A percentile compares a stretch with the other conserved stretches of the same genome.
Evolutionary conservation across 768 basidiomycete genomes (phyloP).

Genomic region (Leccinum subtestaceum): DNA sequence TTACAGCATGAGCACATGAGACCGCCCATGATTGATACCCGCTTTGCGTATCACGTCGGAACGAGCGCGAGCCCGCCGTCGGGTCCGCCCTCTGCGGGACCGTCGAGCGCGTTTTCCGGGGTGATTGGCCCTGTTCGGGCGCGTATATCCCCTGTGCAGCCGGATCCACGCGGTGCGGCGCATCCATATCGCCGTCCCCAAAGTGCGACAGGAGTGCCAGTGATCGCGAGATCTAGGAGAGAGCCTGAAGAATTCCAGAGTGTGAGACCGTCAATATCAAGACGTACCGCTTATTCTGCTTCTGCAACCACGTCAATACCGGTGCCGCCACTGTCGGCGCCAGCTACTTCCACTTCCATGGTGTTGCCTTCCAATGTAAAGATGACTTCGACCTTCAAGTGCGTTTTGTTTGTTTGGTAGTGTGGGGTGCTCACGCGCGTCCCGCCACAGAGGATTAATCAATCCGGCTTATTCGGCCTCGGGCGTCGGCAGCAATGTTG

Average conservation of each 20-base stretch:
- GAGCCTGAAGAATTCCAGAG: conserved; percentile 24
- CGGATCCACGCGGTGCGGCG: conserved; percentile 14
- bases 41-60: conserved; percentile 25
- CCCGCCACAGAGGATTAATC: conserved; percentile 21
- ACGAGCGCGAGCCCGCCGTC: conserved; percentile 31
- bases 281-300: conserved; percentile 14
- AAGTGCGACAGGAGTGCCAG: conserved; percentile 23
- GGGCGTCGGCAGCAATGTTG: conserved; percentile 27
- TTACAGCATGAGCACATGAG: conserved; percentile 31
- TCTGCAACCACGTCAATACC: conserved; percentile 7
- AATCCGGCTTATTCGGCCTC: conserved; percentile 22
- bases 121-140: conserved; percentile 27
- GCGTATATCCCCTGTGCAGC: conserved; percentile 25
- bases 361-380: conserved; percentile 4
- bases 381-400: conserved; percentile 21
- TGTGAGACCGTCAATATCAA: conserved; percentile 29
- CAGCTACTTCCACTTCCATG: not conserved
- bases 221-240: conserved; percentile 27
- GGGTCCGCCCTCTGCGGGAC: conserved; percentile 30
- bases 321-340: conserved; percentile 7
- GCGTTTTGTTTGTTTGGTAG: conserved; percentile 8
- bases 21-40: conserved; percentile 35
- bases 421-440: conserved; percentile 13
- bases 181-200: conserved; percentile 34
- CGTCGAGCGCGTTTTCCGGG: conserved; percentile 13